phyloP scores from a whole-genome alignment of 129 eudicot genomes.

The Tagetes patula region DNA sequence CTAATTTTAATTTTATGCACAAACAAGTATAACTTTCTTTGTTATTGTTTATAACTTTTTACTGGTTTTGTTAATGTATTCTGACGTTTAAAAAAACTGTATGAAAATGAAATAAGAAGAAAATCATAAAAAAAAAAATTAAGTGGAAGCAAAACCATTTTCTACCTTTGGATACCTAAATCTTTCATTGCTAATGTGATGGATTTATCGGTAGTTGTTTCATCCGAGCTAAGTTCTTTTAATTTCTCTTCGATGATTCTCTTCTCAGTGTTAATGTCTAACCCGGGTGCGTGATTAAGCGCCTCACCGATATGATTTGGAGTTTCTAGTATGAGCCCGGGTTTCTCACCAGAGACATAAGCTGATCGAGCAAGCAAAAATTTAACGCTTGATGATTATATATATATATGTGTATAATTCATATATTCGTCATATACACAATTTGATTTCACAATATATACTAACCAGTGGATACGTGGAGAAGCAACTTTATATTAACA shows the following conservation, averaged over 20 bases:
- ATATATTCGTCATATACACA: background rate
- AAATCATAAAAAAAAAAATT: background rate
- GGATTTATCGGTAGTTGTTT: slow-evolving; percentile 24
- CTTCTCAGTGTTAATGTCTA: slow-evolving; percentile 51
- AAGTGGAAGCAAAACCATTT: background rate
- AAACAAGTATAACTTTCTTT: too few relatives aligned
- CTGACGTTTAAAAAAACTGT: too few relatives aligned
- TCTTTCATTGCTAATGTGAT: slow-evolving; percentile 51
- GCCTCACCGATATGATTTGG: slow-evolving; percentile 59
- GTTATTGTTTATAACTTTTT: too few relatives aligned
- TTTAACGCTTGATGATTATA: too few relatives aligned
- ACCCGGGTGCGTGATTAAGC: slow-evolving; percentile 40
- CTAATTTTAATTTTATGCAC: too few relatives aligned
- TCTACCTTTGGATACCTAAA: slow-evolving; percentile 63
- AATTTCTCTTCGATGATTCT: slow-evolving; percentile 38
- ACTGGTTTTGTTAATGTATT: too few relatives aligned
- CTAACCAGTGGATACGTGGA: slow-evolving; percentile 37
- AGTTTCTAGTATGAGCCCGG: slow-evolving; percentile 54
- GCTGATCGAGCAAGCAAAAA: slow-evolving; percentile 37
- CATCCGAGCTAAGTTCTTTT: slow-evolving; percentile 31
- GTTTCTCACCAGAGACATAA: slow-evolving; percentile 55
- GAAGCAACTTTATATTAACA: slow-evolving; percentile 45
- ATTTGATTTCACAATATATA: background rate
- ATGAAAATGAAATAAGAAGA: too few relatives aligned
- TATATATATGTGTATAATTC: background rate